phyloP scores from a whole-genome alignment of 352 stramenopile species.

The Thalassiosira oceanica region DNA sequence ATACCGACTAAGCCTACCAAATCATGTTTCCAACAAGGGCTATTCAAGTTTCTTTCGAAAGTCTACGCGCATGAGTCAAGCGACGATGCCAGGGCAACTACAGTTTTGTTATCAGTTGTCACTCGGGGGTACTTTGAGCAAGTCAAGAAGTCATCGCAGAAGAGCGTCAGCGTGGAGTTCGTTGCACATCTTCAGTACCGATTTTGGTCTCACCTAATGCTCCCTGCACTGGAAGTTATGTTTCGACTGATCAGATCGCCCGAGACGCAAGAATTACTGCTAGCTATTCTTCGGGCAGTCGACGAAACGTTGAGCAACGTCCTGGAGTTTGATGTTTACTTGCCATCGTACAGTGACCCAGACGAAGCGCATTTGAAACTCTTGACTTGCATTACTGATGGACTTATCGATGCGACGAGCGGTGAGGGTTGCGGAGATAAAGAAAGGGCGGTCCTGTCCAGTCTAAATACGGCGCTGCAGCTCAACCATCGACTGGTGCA shows the following conservation, averaged over 20 bases:
- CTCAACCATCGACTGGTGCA: slow-evolving; percentile 72
- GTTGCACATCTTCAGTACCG: slow-evolving; percentile 22
- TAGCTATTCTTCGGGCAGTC: slow-evolving; percentile 27
- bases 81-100: slow-evolving; percentile 3
- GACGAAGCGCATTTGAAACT: slow-evolving; percentile 32
- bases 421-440: too few species aligned
- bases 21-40: too few species aligned
- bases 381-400: slow-evolving; percentile 27
- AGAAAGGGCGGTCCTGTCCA: slow-evolving; percentile 18
- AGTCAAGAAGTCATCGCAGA: slow-evolving; percentile 9
- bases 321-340: slow-evolving; percentile 67
- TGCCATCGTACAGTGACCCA: slow-evolving; percentile 54
- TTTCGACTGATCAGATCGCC: too few species aligned
- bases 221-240: slow-evolving; percentile 13
- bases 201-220: slow-evolving; percentile 28
- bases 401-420: slow-evolving; percentile 7
- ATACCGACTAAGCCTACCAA: background rate
- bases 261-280: background rate
- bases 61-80: too few species aligned
- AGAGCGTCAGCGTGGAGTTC: slow-evolving; percentile 2
- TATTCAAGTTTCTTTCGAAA: too few species aligned
- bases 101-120: slow-evolving; percentile 19
- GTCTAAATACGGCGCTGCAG: slow-evolving; percentile 18
- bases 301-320: slow-evolving; percentile 36
- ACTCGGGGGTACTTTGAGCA: slow-evolving; percentile 26